phyloP scores from a whole-genome alignment of 306 rosid species.

The Glycine soja region DNA sequence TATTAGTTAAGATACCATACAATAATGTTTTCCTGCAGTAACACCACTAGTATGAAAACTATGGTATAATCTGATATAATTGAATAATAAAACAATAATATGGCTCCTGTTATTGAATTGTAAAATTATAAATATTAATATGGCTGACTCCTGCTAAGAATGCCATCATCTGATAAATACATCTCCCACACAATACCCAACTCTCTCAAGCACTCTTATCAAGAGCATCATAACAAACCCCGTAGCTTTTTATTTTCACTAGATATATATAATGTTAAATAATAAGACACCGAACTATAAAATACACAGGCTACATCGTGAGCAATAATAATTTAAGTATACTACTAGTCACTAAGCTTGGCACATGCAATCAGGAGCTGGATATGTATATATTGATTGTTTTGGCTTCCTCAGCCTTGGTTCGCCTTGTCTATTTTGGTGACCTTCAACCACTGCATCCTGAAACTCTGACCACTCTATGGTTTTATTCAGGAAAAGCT shows the following conservation, averaged over 20 bases:
- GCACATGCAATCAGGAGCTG: constrained; percentile 97
- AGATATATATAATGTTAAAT: constrained; percentile 48
- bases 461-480: constrained; percentile 80
- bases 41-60: background rate
- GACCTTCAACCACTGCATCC: constrained; percentile 74
- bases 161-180: constrained; percentile 54
- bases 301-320: constrained; percentile 42
- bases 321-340: constrained; percentile 18
- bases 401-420: constrained; percentile 83
- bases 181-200: constrained; percentile 45
- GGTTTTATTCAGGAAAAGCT: constrained; percentile 87
- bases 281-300: constrained; percentile 52
- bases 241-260: constrained; percentile 58
- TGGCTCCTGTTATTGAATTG: constrained; percentile 47
- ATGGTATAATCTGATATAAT: background rate
- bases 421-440: constrained; percentile 85
- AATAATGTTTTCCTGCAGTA: too few relatives aligned
- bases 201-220: constrained; percentile 55
- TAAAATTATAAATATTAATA: constrained; percentile 21
- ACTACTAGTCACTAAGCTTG: constrained; percentile 53
- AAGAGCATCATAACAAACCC: constrained; percentile 47
- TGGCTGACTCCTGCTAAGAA: constrained; percentile 51
- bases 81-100: constrained; percentile 26
- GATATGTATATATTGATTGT: constrained; percentile 94
- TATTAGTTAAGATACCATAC: too few relatives aligned